Evolutionary conservation across 2,329 filamentous ascomycete species (phyloP), one percentile per base, ranked within the genome.

Genomic region (Daldinia sp.): DNA sequence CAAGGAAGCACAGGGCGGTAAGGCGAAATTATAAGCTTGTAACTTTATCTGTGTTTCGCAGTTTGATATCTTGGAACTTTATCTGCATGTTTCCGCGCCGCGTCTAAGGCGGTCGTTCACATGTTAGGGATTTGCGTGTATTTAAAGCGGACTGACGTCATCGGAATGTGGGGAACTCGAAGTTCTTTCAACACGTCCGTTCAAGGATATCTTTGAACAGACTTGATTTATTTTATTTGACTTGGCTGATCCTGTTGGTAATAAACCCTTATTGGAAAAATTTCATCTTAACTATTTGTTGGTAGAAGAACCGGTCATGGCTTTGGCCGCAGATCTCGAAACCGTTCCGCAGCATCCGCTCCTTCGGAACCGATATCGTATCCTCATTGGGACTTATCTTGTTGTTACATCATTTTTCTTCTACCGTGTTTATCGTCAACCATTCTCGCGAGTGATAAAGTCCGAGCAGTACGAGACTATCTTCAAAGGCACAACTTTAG

Each of bases 351-450:
- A 41, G 13, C 37, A 35, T 28, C 23, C 41, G 42, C 53, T 65
- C 41, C 13, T 33, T 37, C 55, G 51, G 3, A 64, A 69, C 10
- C 83, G 88, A 44, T 88, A 92, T 70, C 91, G 93, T 63, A 89
- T 93, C 72, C 89, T 93, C 12, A 92, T 92, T 63, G 90, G 92
- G 70, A 91, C 89, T 1, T 92, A 90, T 0, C 89, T 91, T 3
- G 90, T 90, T 0, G 89, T 60, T 20, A 69, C 68, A 7, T 59
- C 63, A 3, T 46, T 68, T 28, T 46, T 66, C 44, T 72, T 68
- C 42, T 69, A 67, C 12, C 61, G 63, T n/a, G 59, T 69, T 12
- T 60, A 65, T n/a, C 63, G 71, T 4, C 65, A 66, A 20, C 67
- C 63, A 26, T 69, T 63, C 46, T 56, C 65, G 4, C 3, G 44